Base-by-base conservation (phyloP, 176 grass and related monocot genomes). In the Juncus inflexus region DNA sequence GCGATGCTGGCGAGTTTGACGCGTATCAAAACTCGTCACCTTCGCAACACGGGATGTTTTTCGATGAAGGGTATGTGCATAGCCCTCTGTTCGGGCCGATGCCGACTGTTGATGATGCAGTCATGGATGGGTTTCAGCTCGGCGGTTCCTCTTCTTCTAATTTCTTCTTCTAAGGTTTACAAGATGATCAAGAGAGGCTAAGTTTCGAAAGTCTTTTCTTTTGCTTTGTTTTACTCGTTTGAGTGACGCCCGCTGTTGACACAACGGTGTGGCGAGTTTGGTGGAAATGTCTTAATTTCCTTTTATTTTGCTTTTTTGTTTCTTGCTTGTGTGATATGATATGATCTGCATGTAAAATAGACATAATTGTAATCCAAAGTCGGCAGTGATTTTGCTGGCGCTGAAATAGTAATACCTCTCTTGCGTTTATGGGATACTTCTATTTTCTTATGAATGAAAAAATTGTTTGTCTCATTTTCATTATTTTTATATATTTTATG, bases 51-150 rank as follows among this genome's bases (percentile, higher is more conserved):
- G 88, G 94, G 68, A 78, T 99, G 47, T 99, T 89, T 78, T 99
- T 99, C 67, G 94, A 99, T 50, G 94, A 99, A 66, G 94, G 89
- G 0, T 92, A 99, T 67, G 94, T 99, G 78, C 94, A 99, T 67
- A 99, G 94, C 83, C 94, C 94, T 35, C 75, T 99, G 28, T 99
- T 99, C 64, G 90, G 88, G 58, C 94, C 89, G 19, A 99, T 99
- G 94, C 94, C 94, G 0, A 37, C 94, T 41, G 78, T 47, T 13
- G 94, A 99, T 55, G 94, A 99, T 66, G 69, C 77, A 75, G 40
- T 64, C 62, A 77, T 66, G 65, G 94, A 92, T 70, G 89, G 94
- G 0, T 99, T 99, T 81, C 89, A 99, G 83, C 94, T 99, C 66
- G 94, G 85, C 3, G 85, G 89, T 57, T 99, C 94, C 37, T 77